Evolutionary conservation across 2,329 filamentous ascomycete species (phyloP).

Genomic region (Sordariomycetes sp.): DNA sequence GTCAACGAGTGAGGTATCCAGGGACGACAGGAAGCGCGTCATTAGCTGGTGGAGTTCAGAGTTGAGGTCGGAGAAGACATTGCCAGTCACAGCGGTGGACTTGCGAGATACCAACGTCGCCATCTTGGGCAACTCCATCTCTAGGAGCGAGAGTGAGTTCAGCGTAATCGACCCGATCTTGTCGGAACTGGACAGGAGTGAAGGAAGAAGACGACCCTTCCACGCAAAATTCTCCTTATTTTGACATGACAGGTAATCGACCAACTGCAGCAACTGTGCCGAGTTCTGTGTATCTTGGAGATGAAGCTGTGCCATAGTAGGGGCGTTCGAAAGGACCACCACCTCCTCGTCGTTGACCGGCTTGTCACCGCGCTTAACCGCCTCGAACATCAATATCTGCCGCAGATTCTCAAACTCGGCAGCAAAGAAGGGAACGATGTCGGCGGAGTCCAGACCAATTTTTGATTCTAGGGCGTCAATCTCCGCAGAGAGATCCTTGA

Average conservation of each 20-base stretch:
- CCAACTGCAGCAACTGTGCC: conserved; percentile 30
- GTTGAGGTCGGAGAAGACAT: conserved; percentile 39
- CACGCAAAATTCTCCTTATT: conserved; percentile 21
- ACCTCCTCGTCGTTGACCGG: conserved; percentile 19
- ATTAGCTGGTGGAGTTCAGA: conserved; percentile 35
- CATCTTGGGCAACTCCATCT: conserved; percentile 53
- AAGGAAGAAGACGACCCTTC: conserved; percentile 27
- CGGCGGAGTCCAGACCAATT: conserved; percentile 28
- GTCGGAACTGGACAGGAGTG: conserved; percentile 45
- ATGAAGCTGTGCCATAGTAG: conserved; percentile 31
- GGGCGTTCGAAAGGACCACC: conserved; percentile 35
- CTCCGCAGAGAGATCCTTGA: conserved; percentile 37
- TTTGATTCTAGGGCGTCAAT: conserved; percentile 39
- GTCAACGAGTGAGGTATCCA: not conserved
- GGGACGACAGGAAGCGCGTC: conserved; percentile 10
- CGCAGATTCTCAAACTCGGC: conserved; percentile 46
- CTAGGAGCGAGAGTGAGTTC: conserved; percentile 50
- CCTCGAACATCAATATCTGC: conserved; percentile 36
- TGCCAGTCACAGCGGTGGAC: conserved; percentile 34
- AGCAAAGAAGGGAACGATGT: conserved; percentile 37
- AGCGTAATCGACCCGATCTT: conserved; percentile 42
- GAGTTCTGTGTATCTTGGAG: conserved; percentile 20
- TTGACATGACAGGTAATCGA: conserved; percentile 34
- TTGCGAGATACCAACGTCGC: conserved; percentile 42
- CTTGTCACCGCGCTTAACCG: not conserved